These are phyloP conservation scores for bread wheat (Triticum aestivum) DNA, from an alignment of 176 grass and related monocot species.

Conservation along the genomic window DNA sequence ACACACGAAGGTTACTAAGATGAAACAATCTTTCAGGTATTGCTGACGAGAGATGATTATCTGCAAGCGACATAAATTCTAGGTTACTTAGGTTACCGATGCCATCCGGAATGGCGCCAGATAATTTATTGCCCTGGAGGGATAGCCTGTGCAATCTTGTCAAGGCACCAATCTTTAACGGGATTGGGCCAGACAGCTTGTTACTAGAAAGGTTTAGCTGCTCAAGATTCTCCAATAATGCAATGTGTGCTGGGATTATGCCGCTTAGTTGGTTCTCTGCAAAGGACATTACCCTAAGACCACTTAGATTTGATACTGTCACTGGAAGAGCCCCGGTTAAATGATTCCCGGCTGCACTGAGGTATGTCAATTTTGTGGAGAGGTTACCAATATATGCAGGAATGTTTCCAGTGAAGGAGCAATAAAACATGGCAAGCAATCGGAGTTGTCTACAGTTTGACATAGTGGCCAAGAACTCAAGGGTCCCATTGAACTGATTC, in stretches of 20 bases:
- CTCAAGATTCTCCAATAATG: not conserved
- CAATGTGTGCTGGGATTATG: not conserved
- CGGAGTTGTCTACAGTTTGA: slow-evolving; percentile 3
- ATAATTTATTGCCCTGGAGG: not conserved
- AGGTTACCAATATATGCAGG: not conserved
- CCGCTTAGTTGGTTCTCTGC: not conserved
- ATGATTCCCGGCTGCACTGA: not conserved
- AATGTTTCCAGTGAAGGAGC: not conserved
- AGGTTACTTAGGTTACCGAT: not conserved
- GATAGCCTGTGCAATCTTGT: not conserved
- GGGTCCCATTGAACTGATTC: not conserved
- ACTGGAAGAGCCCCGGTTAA: not conserved
- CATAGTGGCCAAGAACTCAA: not conserved
- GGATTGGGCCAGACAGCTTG: not conserved
- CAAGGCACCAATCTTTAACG: not conserved
- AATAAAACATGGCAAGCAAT: not conserved
- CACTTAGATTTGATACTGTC: not conserved
- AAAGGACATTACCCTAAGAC: not conserved
- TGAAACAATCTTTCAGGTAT: not conserved
- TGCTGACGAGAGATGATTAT: not conserved
- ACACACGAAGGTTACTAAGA: not conserved
- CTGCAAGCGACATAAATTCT: not conserved
- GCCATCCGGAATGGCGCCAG: not conserved
- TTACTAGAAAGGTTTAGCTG: not conserved
- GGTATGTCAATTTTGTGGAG: not conserved